These are phyloP conservation scores for Phlegmacium glaucopus DNA, from an alignment of 768 basidiomycete species.

Conservation along the genomic window DNA sequence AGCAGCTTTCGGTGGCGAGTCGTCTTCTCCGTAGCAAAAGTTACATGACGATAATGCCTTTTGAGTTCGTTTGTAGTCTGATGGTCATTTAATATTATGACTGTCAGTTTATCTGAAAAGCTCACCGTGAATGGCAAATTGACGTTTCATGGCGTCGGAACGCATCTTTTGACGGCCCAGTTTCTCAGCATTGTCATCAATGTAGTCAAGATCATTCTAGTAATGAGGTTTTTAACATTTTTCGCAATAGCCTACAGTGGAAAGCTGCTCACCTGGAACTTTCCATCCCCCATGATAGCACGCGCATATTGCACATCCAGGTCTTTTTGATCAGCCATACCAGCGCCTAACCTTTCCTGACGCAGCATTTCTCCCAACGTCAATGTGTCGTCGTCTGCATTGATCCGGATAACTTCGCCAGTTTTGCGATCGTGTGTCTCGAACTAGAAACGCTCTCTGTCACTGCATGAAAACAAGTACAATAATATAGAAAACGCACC, in stretches of 20 bases:
- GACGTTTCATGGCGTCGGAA: constrained; percentile 92
- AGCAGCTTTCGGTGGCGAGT: constrained; percentile 82
- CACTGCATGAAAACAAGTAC: not conserved
- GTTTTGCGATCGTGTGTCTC: constrained; percentile 90
- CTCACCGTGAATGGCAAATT: constrained; percentile 91
- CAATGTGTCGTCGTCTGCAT: constrained; percentile 85
- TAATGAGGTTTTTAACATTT: not conserved
- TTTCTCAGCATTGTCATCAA: constrained; percentile 95
- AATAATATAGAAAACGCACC: constrained; percentile 30
- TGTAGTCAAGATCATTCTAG: constrained; percentile 87
- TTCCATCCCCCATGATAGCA: constrained; percentile 84
- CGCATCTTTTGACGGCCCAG: constrained; percentile 94
- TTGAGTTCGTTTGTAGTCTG: constrained; percentile 95
- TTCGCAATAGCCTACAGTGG: not conserved
- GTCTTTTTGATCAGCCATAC: constrained; percentile 87
- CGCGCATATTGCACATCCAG: constrained; percentile 87
- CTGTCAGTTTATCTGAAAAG: not conserved
- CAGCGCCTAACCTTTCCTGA: constrained; percentile 88
- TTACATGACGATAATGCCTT: constrained; percentile 81
- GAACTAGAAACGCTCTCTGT: constrained; percentile 53
- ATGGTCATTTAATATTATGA: not conserved
- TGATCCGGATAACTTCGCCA: constrained; percentile 84
- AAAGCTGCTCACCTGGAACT: constrained; percentile 63
- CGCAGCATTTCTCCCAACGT: constrained; percentile 90
- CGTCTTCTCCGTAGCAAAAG: constrained; percentile 92